A percentile compares a stretch with the other conserved stretches of the same genome.
These are phyloP conservation scores for Lasiosphaeria ovina DNA, from an alignment of 495 filamentous ascomycete species.

Conservation along the genomic window DNA sequence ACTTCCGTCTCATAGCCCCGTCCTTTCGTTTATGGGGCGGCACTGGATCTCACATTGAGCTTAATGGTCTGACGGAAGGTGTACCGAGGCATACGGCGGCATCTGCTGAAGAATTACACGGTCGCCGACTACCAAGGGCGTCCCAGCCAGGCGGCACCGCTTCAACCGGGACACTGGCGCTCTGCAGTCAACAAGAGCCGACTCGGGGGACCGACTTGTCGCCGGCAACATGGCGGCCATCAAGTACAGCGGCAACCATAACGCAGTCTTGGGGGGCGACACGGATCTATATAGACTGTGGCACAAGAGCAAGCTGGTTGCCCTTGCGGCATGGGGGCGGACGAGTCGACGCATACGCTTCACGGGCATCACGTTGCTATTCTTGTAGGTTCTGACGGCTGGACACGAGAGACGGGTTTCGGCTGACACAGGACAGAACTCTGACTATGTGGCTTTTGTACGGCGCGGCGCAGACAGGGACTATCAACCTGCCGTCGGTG, in stretches of 20 bases:
- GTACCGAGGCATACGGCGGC: no score
- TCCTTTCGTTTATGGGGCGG: no score
- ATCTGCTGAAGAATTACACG: no score
- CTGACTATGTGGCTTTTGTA: constrained; percentile 21
- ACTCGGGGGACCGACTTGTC: no score
- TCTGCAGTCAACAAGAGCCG: no score
- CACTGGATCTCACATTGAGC: no score
- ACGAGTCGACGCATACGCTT: constrained; percentile 35
- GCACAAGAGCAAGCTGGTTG: constrained; percentile 22
- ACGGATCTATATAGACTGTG: constrained; percentile 28
- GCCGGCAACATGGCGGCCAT: not conserved
- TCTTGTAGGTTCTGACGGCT: constrained; percentile 21
- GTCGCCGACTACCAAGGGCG: no score
- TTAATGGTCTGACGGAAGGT: no score
- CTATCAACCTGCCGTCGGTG: constrained; percentile 27
- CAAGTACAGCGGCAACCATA: not conserved
- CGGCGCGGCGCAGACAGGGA: constrained; percentile 11
- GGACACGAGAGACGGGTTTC: not conserved
- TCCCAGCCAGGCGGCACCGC: no score
- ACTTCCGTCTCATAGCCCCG: no score
- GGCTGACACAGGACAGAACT: constrained; percentile 9
- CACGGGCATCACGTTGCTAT: constrained; percentile 25
- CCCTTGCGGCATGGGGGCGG: constrained; percentile 29
- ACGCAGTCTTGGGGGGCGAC: not conserved
- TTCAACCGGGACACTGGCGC: no score